phyloP scores from a whole-genome alignment of 768 basidiomycete genomes.

The Cystofilobasidium capitatum region DNA sequence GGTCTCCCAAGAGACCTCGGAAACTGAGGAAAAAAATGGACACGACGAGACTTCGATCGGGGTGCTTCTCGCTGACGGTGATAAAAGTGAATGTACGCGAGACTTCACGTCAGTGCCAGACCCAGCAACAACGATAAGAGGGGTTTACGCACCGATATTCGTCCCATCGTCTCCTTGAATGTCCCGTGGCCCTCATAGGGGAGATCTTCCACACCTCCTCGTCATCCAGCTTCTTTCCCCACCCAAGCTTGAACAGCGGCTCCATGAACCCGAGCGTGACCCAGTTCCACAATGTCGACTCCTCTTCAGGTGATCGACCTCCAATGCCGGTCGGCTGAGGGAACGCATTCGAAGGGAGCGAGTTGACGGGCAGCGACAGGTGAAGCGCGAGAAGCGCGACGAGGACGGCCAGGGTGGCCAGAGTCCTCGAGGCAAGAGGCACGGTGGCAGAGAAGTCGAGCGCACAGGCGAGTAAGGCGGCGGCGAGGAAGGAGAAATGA shows the following conservation, averaged over 20 bases:
- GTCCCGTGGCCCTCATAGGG: background rate
- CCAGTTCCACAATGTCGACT: background rate
- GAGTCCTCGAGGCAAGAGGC: background rate
- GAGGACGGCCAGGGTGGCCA: background rate
- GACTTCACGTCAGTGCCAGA: background rate
- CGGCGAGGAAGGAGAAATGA: background rate
- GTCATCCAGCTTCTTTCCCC: constrained; percentile 15
- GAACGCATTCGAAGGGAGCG: background rate
- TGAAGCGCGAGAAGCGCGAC: background rate
- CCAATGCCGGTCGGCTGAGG: background rate
- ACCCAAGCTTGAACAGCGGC: constrained; percentile 9
- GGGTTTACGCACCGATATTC: background rate
- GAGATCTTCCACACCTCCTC: constrained; percentile 16
- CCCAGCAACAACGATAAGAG: background rate
- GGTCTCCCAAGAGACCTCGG: background rate
- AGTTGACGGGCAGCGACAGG: constrained; percentile 1
- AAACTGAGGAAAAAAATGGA: background rate
- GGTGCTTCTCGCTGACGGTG: background rate
- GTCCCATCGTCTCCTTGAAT: background rate
- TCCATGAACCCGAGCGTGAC: background rate
- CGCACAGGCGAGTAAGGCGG: background rate
- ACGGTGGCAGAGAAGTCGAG: background rate
- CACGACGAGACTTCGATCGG: background rate
- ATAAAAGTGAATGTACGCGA: background rate
- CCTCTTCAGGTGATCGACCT: constrained; percentile 12